Evolutionary conservation across 352 stramenopile species (phyloP).

Genomic region (Phytophthora brassicae): DNA sequence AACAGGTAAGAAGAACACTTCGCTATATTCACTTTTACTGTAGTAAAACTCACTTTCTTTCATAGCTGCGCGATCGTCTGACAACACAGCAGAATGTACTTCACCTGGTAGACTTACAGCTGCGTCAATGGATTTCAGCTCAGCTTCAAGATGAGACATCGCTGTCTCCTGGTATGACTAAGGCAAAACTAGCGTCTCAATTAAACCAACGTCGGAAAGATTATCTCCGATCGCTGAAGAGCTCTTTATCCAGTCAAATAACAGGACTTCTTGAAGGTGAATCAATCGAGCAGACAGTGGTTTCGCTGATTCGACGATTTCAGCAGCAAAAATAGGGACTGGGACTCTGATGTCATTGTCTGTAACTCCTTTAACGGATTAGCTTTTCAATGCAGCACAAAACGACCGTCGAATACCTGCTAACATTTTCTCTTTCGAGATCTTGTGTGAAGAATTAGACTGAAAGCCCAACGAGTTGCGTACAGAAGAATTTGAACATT

Average conservation of each 20-base stretch:
- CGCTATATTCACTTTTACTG: not conserved
- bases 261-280: conserved; percentile 4
- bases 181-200: conserved; percentile 26
- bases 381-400: not conserved
- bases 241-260: conserved; percentile 9
- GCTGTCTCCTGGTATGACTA: conserved; percentile 5
- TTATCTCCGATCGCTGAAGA: conserved; percentile 39
- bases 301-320: conserved; percentile 31
- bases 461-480: not conserved
- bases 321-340: conserved; percentile 28
- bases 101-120: conserved; percentile 58
- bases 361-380: conserved; percentile 13
- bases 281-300: conserved; percentile 17
- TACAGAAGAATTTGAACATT: not conserved
- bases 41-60: conserved; percentile 2
- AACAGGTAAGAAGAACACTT: conserved; percentile 19
- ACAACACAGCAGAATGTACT: conserved; percentile 33
- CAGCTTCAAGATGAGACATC: conserved; percentile 27
- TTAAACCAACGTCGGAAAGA: conserved; percentile 50
- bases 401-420: not conserved
- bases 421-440: conserved; percentile 15
- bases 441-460: not conserved
- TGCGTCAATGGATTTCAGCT: conserved; percentile 59
- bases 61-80: conserved; percentile 38
- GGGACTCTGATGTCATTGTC: not conserved